Evolutionary conservation across 1,284 basidiomycete genomes (phyloP), one percentile per base, ranked within the genome.

Genomic region (Megacollybia platyphylla): DNA sequence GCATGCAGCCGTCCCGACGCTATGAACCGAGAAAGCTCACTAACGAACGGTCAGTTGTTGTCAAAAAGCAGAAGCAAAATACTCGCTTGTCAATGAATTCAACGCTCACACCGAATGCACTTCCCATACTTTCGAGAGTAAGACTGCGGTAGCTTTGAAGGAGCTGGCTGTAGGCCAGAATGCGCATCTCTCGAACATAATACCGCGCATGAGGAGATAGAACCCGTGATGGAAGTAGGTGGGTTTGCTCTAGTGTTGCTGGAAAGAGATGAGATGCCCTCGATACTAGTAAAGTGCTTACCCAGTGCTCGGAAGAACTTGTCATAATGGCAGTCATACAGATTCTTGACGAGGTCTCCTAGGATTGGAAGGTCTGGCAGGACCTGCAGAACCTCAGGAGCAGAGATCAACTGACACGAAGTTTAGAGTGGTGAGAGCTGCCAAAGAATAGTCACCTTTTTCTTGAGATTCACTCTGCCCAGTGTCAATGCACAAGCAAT

Each of bases 151-250:
- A 98, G 11, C 79, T 85, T 60, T 97, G 92, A 11, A 98, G 70
- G 2, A 97, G 71, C 58, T 97, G 94, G 29, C 75, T 68, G 64
- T 97, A 98, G 2, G 93, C 92, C 37, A 90, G 81, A 54, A 98
- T 93, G 36, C 94, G 82, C 87, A 97, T 93, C 62, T 97, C 96
- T 41, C 93, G 82, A 15, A 94, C 77, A 59, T 96, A 97, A 69
- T 73, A 97, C 3, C 88, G 77, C 1, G 90, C 76, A 57, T 98
- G 96, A 0, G 85, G 85, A 5, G 82, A 74, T 36, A 97, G 76
- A 37, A 92, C 65, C 20, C 89, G 84, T 11, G 88, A 94, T 7
- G 91, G 84, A 15, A 93, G 66, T 46, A 97, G 79, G 57, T 88
- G 79, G 0, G 76, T 76, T 64, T 92, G 82, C 62, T 97, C 92